A percentile compares a stretch with the other conserved stretches of the same genome.
These are phyloP conservation scores for Colletotrichum tamarilloi DNA, from an alignment of 2,329 filamentous ascomycete species.

Conservation along the genomic window DNA sequence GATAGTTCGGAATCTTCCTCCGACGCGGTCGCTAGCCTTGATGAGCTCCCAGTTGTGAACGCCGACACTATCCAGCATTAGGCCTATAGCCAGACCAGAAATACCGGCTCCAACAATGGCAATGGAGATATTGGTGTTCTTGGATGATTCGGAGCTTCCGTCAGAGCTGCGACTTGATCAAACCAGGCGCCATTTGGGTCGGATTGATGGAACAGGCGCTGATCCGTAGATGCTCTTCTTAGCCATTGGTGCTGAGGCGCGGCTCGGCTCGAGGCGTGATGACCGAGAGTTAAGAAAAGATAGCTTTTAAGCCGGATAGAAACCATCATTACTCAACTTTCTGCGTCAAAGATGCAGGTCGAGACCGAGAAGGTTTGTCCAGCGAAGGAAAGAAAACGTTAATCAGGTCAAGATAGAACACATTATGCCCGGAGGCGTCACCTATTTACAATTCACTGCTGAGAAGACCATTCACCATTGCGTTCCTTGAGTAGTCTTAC, in stretches of 20 bases:
- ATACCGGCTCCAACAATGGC: slow-evolving; percentile 71
- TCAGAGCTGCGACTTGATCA: slow-evolving; percentile 49
- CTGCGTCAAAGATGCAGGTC: no score
- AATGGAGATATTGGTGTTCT: slow-evolving; percentile 43
- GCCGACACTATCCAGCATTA: slow-evolving; percentile 58
- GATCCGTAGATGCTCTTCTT: background rate
- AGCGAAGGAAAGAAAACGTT: no score
- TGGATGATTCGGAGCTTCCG: slow-evolving; percentile 38
- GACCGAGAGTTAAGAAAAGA: background rate
- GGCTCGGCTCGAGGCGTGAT: background rate
- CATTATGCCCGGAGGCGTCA: no score
- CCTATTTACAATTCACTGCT: no score
- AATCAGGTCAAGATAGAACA: no score
- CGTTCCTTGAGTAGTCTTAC: no score
- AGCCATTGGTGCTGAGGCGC: background rate
- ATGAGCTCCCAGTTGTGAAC: slow-evolving; percentile 67
- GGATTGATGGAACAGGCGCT: slow-evolving; percentile 31
- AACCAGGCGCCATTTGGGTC: slow-evolving; percentile 53
- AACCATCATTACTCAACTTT: no score
- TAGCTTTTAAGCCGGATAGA: no score
- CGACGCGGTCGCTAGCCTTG: slow-evolving; percentile 66
- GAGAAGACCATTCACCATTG: no score
- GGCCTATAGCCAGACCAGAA: slow-evolving; percentile 66
- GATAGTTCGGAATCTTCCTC: slow-evolving; percentile 68
- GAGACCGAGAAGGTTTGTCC: no score